Evolutionary conservation across 1,284 basidiomycete genomes (phyloP), one percentile per base, ranked within the genome.

Genomic region (Cerrena zonata): DNA sequence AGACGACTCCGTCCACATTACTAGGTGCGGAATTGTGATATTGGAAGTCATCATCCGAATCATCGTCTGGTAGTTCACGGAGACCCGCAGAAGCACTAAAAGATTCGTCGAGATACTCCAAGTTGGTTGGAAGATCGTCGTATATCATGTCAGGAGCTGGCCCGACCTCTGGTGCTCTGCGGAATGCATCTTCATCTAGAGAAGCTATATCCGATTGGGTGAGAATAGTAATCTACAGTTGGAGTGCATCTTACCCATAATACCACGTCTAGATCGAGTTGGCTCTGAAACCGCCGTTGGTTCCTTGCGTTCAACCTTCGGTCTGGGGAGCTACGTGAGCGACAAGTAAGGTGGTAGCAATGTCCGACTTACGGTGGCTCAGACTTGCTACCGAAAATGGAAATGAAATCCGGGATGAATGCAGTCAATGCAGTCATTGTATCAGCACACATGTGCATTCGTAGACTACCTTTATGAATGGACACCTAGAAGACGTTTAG

Each of bases 101-200:
- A 2, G 88, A 85, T 46, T 81, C 81, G 56, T 94, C 91, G 23
- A 97, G 75, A 61, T 94, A 98, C 59, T 93, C 89, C 30, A 78
- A 71, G 64, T 98, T 94, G 15, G 78, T 88, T 0, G 94, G 94
- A 11, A 98, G 73, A 63, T 98, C 93, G 61, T 98, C 95, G 39
- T 78, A 75, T 44, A 98, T 86, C 79, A 97, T 85, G 66, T 98
- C 94, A 2, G 90, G 84, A 3, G 82, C 78, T 3, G 83, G 79
- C 4, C 86, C 86, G 48, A 89, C 72, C 55, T 91, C 85, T 0
- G 89, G 88, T 4, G 84, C 65, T 21, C 74, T 73, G 45, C 72
- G 78, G 69, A 96, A 97, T 0, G 93, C 91, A 34, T 88, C 67
- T 51, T 94, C 86, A 52, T 96, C 93, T 23, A 97, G 70, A 15